Percentiles rank a stretch among this genome's conserved stretches.
Conservation (phyloP, 139 green algal genomes). For the Closterium sp. region DNA sequence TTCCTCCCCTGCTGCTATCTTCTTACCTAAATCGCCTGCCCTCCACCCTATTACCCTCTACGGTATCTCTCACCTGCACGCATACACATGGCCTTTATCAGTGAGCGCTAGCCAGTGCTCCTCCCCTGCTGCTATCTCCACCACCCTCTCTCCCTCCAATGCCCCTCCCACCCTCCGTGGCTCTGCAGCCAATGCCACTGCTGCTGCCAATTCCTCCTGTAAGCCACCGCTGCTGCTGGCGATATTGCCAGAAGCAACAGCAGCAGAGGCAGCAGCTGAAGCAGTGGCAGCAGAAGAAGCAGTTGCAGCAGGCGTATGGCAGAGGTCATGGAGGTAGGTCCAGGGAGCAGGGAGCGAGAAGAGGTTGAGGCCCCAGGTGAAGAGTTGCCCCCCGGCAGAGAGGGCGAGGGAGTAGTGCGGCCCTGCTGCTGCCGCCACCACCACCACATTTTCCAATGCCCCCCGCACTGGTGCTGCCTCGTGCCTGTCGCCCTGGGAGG, state of each 20-base stretch:
- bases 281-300: not conserved
- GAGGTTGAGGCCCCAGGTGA: conserved; percentile 35
- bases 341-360: not conserved
- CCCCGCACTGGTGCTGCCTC: not conserved
- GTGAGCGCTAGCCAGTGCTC: conserved; percentile 17
- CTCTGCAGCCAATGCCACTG: not conserved
- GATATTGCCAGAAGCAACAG: not conserved
- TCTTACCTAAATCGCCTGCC: not conserved
- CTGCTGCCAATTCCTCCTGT: conserved; percentile 2
- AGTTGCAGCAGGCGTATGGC: not conserved
- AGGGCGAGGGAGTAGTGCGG: conserved; percentile 24
- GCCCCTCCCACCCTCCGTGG: conserved; percentile 11
- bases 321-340: not conserved
- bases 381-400: conserved; percentile 6
- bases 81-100: conserved; percentile 15
- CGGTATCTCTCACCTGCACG: not conserved
- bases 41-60: too few relatives aligned
- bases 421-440: conserved; percentile 8
- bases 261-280: not conserved
- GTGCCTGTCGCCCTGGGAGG: not conserved
- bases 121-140: conserved; percentile 9
- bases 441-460: not conserved
- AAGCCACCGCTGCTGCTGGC: not conserved
- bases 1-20: conserved; percentile 7
- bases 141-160: conserved; percentile 1